Percentiles rank a stretch among this genome's conserved stretches.
phyloP scores from a whole-genome alignment of 805 yeast genomes.

The Diddensiella caesifluorescens region DNA sequence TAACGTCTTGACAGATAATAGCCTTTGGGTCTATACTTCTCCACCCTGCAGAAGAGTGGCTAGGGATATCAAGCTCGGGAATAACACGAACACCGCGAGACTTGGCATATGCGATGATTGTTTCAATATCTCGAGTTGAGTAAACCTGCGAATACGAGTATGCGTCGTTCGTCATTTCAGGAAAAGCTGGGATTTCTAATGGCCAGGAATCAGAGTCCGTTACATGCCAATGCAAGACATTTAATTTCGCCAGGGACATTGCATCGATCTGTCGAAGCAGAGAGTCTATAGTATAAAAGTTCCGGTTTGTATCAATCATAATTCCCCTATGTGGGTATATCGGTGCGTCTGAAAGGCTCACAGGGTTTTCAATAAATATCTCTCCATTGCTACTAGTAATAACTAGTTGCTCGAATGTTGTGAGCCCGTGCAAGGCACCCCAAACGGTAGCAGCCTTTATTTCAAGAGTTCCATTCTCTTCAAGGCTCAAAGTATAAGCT shows the following conservation, averaged over 20 bases:
- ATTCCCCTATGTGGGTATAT: constrained; percentile 37
- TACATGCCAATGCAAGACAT: constrained; percentile 39
- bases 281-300: constrained; percentile 30
- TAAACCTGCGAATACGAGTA: constrained; percentile 33
- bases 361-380: constrained; percentile 32
- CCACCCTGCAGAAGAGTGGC: constrained; percentile 40
- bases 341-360: constrained; percentile 34
- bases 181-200: constrained; percentile 29
- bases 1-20: constrained; percentile 27
- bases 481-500: constrained; percentile 30
- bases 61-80: constrained; percentile 41
- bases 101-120: constrained; percentile 32
- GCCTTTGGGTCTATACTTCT: constrained; percentile 28
- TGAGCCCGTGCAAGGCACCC: constrained; percentile 39
- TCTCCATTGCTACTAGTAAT: constrained; percentile 23
- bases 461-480: constrained; percentile 4
- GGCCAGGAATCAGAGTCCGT: constrained; percentile 40
- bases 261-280: constrained; percentile 36
- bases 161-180: constrained; percentile 37
- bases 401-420: constrained; percentile 38
- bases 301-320: constrained; percentile 37
- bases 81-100: constrained; percentile 36
- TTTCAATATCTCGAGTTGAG: constrained; percentile 27
- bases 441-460: constrained; percentile 34
- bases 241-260: constrained; percentile 36